A percentile compares a stretch with the other conserved stretches of the same genome.
Conservation (phyloP, 306 rosid genomes). For the Elaeagnus macrophylla region DNA sequence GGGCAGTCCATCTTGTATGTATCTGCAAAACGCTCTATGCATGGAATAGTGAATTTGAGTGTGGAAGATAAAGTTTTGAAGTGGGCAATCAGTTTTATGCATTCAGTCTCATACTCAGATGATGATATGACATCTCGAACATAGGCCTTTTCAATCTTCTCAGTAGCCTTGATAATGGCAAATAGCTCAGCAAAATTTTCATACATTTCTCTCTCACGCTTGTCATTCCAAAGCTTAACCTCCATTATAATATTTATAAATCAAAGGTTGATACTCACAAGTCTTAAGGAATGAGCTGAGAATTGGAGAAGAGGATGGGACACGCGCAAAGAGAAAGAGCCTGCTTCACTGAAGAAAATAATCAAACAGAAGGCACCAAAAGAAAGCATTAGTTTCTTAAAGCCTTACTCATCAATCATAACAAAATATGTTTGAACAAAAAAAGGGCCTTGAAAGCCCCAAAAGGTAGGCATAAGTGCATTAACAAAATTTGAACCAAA, state of each 20-base stretch:
- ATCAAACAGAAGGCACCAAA: conserved; percentile 15
- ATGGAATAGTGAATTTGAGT: conserved; percentile 84
- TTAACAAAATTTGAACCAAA: too few relatives aligned
- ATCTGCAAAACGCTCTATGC: conserved; percentile 85
- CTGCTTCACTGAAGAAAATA: conserved; percentile 42
- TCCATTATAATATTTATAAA: conserved; percentile 39
- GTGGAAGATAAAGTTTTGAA: conserved; percentile 77
- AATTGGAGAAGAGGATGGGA: conserved; percentile 99
- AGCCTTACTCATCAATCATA: not conserved
- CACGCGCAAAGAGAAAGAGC: conserved; percentile 78
- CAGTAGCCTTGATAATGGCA: conserved; percentile 90
- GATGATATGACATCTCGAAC: conserved; percentile 70
- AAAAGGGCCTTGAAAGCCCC: too few relatives aligned
- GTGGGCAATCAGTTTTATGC: conserved; percentile 88
- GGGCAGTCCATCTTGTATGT: conserved; percentile 94
- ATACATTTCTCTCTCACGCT: conserved; percentile 99
- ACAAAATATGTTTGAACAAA: too few relatives aligned
- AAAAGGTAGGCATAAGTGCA: too few relatives aligned
- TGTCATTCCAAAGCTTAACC: conserved; percentile 97
- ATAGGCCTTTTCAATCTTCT: conserved; percentile 91
- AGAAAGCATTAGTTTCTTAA: not conserved
- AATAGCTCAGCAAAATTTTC: conserved; percentile 87
- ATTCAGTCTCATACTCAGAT: conserved; percentile 69
- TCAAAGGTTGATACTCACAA: not conserved
- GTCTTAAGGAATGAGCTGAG: conserved; percentile 2